Base-by-base conservation (phyloP, 148 eudicot species). In the Hydrangea macrophylla region DNA sequence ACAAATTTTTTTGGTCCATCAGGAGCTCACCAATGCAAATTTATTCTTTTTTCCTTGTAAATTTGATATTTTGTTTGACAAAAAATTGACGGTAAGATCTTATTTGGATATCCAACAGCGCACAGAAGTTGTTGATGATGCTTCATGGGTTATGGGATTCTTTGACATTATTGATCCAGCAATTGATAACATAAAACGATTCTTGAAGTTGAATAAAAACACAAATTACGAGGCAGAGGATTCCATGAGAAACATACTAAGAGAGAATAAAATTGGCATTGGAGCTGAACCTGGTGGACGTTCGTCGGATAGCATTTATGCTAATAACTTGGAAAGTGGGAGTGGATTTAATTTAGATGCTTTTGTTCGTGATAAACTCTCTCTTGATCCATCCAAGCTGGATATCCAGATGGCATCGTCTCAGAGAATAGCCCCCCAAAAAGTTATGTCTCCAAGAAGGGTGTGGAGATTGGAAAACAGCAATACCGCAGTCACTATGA, bases 151-250 rank as follows among this genome's bases (percentile, higher is more conserved):
- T 30, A 85, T 71, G 79, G 99, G 96, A 53, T 80, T 94, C 79
- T 44, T 90, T 44, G 93, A 90, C 83, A 83, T 94, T 54, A 85
- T 94, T 26, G 99, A 94, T 62, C 99, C 99, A 5, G 98, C 98
- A 44, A 80, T 94, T 2, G 89, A 89, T 61, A 85, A 90, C 74
- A 78, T 94, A 63, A 94, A 86, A 81, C 79, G 83, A 68, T 74
- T 94, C 56, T 42, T 94, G 39, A 88, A 88, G 69, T 54, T 90
- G 35, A 87, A 88, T 65, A 80, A 84, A 58, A 79, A 77, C 42
- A 42, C 84, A 2, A 60, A 67, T 42, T 60, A 69, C 75, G 77
- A 83, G 72, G 58, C 62, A 2, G 69, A 35, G 12, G 76, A 69
- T 54, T 60, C 82, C 30, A 20, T 80, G 2, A 64, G 64, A 53